A percentile compares a stretch with the other conserved stretches of the same genome.
phyloP scores from a whole-genome alignment of 2,329 filamentous ascomycete species.

The Fusarium denticulatum region DNA sequence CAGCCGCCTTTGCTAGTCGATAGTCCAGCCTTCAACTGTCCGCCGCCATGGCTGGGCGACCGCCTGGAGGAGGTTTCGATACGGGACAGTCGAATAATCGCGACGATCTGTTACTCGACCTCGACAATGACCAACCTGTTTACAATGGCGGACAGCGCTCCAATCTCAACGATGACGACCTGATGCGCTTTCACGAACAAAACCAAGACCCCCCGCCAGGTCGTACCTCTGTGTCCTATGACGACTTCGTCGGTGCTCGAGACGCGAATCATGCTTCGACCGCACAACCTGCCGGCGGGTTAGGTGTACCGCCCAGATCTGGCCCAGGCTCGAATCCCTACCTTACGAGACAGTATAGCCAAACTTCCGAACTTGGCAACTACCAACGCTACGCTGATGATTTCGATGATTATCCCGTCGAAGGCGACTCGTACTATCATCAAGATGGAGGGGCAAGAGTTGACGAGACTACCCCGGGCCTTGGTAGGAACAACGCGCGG shows the following conservation, averaged over 20 bases:
- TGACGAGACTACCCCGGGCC: slow-evolving; percentile 61
- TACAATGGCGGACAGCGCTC: slow-evolving; percentile 83
- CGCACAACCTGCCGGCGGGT: slow-evolving; percentile 51
- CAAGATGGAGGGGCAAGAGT: slow-evolving; percentile 74
- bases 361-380: slow-evolving; percentile 85
- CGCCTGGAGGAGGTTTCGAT: slow-evolving; percentile 57
- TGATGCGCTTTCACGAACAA: slow-evolving; percentile 79
- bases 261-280: slow-evolving; percentile 59
- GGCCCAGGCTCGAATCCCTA: slow-evolving; percentile 54
- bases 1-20: slow-evolving; percentile 42
- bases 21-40: slow-evolving; percentile 49
- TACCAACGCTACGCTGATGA: slow-evolving; percentile 93
- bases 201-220: slow-evolving; percentile 70
- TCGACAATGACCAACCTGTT: slow-evolving; percentile 74
- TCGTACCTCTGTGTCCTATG: slow-evolving; percentile 90
- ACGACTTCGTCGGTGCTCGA: slow-evolving; percentile 86
- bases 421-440: slow-evolving; percentile 86
- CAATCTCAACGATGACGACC: slow-evolving; percentile 82
- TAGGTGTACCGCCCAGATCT: slow-evolving; percentile 35
- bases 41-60: slow-evolving; percentile 70
- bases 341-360: slow-evolving; percentile 66
- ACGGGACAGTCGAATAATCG: slow-evolving; percentile 59
- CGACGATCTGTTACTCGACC: slow-evolving; percentile 76
- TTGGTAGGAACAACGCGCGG: slow-evolving; percentile 63
- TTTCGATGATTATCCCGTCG: slow-evolving; percentile 81